These are phyloP conservation scores for Talaromyces marneffei DNA, from an alignment of 2,329 filamentous ascomycete species.

Conservation along the genomic window DNA sequence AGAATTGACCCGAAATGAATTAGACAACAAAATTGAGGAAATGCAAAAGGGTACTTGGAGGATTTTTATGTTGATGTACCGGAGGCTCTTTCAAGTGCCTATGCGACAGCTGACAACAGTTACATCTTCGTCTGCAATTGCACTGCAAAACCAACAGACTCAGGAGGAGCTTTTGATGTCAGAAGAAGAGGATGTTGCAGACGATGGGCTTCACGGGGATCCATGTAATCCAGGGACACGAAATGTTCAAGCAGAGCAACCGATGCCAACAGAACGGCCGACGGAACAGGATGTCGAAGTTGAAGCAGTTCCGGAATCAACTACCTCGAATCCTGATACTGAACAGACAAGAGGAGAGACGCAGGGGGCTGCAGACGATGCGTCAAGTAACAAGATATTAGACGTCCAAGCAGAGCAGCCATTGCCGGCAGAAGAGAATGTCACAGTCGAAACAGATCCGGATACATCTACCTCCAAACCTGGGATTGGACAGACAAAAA, in stretches of 20 bases:
- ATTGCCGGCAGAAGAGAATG: background rate
- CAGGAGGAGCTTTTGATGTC: background rate
- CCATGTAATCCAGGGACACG: background rate
- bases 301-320: background rate
- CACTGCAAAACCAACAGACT: background rate
- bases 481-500: background rate
- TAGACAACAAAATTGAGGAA: background rate
- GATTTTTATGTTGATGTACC: conserved; percentile 3
- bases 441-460: background rate
- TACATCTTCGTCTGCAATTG: background rate
- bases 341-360: no score
- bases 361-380: background rate
- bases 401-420: background rate
- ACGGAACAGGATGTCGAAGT: background rate
- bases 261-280: background rate
- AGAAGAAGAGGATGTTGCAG: background rate
- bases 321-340: background rate
- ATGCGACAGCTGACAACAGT: background rate
- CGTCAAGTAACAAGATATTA: background rate
- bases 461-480: background rate
- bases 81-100: background rate
- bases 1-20: background rate
- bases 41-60: background rate
- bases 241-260: background rate
- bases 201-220: background rate